Percentiles rank a stretch among this genome's conserved stretches.
These are phyloP conservation scores for Camellia sinensis DNA, from an alignment of 148 eudicot genomes.

Conservation along the genomic window DNA sequence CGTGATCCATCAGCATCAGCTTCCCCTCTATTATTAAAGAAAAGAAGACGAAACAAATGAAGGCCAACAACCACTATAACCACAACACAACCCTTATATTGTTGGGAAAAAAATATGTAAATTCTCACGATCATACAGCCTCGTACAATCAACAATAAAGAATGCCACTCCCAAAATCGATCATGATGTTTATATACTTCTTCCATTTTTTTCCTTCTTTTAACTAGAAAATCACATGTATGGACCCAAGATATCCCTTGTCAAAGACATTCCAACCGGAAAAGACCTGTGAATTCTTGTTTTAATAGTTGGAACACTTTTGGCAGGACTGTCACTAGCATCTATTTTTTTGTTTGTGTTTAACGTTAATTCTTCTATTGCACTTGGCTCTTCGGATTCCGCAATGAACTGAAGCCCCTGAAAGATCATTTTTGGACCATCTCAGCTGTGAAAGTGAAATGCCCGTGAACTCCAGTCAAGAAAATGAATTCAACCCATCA, in stretches of 20 bases:
- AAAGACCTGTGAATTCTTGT: slow-evolving; percentile 67
- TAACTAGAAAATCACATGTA: slow-evolving; percentile 20
- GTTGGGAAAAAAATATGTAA: background rate
- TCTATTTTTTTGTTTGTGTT: slow-evolving; percentile 24
- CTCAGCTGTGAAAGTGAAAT: slow-evolving; percentile 13
- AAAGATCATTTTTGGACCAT: slow-evolving; percentile 16
- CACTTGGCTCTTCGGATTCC: slow-evolving; percentile 37
- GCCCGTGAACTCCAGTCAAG: background rate
- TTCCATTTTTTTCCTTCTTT: background rate
- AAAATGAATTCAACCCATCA: background rate
- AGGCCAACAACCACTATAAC: background rate
- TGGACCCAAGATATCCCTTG: slow-evolving; percentile 36
- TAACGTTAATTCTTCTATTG: slow-evolving; percentile 31
- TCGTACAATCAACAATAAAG: background rate
- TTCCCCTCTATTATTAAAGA: background rate
- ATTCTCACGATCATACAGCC: background rate
- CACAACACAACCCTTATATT: background rate
- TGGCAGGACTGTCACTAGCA: slow-evolving; percentile 28
- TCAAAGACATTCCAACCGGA: slow-evolving; percentile 66
- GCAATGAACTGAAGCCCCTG: slow-evolving; percentile 81
- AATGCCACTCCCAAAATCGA: slow-evolving; percentile 8
- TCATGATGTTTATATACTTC: background rate
- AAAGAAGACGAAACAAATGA: background rate
- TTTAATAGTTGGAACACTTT: slow-evolving; percentile 34
- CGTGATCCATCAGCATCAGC: background rate